Evolutionary conservation across 352 stramenopile genomes (phyloP).

Genomic region (Saprolegnia diclina): DNA sequence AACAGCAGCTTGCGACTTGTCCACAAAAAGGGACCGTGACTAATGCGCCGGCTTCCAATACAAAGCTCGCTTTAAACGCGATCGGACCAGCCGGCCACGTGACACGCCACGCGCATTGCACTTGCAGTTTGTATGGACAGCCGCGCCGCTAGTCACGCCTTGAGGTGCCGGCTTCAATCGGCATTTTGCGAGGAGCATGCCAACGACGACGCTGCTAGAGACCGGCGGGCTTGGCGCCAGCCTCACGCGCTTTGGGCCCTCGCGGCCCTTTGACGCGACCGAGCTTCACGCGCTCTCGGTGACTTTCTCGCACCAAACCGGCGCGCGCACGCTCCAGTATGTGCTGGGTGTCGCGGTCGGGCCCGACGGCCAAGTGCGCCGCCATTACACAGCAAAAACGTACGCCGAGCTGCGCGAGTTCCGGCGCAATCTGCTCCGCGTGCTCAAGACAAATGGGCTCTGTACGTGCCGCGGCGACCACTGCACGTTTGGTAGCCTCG

Average conservation of each 20-base stretch:
- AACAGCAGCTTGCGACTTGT: too few relatives aligned
- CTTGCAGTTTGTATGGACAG: too few relatives aligned
- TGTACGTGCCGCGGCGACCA: not conserved
- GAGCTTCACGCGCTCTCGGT: constrained; percentile 9
- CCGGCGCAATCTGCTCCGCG: constrained; percentile 2
- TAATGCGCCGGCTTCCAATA: too few relatives aligned
- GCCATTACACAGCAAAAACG: constrained; percentile 19
- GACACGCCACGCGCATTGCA: too few relatives aligned
- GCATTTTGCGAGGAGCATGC: too few relatives aligned
- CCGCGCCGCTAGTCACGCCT: too few relatives aligned
- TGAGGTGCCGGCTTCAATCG: too few relatives aligned
- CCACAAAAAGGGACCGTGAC: too few relatives aligned
- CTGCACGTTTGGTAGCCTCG: constrained; percentile 5
- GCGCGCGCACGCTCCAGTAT: not conserved
- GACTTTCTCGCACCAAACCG: constrained; percentile 10
- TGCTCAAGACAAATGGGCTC: not conserved
- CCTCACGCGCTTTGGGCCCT: not conserved
- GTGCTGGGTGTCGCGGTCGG: constrained; percentile 9
- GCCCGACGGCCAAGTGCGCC: not conserved
- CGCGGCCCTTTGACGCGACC: constrained; percentile 6
- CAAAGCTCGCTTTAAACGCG: too few relatives aligned
- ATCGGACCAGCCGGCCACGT: too few relatives aligned
- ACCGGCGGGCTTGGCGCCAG: not conserved
- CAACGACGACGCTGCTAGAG: too few relatives aligned
- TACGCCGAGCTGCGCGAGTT: constrained; percentile 18